Evolutionary conservation across 139 green algal genomes (phyloP).

Genomic region (Chlorella sp.): DNA sequence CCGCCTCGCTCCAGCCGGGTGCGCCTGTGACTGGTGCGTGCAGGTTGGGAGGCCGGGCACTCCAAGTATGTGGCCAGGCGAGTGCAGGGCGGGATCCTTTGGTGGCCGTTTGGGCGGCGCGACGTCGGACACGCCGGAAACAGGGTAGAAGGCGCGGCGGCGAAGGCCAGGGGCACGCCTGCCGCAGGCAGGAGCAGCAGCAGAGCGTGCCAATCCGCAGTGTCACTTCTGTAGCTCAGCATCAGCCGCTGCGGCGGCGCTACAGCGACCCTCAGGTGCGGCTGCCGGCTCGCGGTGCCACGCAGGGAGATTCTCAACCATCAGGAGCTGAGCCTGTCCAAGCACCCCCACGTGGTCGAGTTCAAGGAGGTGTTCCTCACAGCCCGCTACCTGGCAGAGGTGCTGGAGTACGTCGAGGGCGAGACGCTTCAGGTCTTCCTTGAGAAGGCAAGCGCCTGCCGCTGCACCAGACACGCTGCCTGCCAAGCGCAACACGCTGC

Average conservation of each 20-base stretch:
- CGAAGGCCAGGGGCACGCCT: too few relatives aligned
- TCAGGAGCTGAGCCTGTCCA: conserved; percentile 29
- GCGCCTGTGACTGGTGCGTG: too few relatives aligned
- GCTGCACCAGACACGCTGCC: not conserved
- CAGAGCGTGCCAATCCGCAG: too few relatives aligned
- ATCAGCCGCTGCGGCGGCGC: too few relatives aligned
- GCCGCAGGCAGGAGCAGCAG: too few relatives aligned
- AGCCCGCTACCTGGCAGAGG: conserved; percentile 25
- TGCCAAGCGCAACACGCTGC: not conserved
- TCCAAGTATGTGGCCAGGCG: conserved; percentile 25
- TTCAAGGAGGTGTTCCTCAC: conserved; percentile 74
- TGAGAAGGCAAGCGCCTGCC: conserved; percentile 11
- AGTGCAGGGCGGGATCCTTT: not conserved
- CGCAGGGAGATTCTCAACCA: conserved; percentile 13
- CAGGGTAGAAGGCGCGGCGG: too few relatives aligned
- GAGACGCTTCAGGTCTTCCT: conserved; percentile 28
- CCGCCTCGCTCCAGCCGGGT: too few relatives aligned
- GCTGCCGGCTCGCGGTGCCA: not conserved
- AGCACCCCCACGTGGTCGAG: conserved; percentile 90
- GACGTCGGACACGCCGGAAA: too few relatives aligned
- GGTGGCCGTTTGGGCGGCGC: not conserved
- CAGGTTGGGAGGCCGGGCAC: conserved; percentile 23
- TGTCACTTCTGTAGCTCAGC: too few relatives aligned
- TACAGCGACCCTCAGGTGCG: not conserved
- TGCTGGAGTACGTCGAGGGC: conserved; percentile 43